phyloP scores from a whole-genome alignment of 345 rosid species.

The Schrenkiella parvula region DNA sequence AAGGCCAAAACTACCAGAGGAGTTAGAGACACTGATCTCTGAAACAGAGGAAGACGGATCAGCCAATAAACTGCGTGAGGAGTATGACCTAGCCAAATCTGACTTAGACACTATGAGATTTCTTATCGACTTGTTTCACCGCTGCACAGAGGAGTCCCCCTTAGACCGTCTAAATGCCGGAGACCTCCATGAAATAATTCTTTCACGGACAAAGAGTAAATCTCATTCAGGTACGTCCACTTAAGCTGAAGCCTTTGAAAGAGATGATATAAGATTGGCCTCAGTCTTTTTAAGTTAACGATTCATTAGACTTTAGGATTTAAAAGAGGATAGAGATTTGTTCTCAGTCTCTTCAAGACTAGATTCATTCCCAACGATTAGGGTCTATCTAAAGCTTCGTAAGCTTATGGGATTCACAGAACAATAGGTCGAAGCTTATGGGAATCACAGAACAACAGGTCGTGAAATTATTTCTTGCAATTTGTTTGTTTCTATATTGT shows the following conservation, averaged over 20 bases:
- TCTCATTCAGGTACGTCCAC: constrained; percentile 7
- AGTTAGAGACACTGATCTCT: constrained; percentile 48
- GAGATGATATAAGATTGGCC: background rate
- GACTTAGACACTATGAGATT: constrained; percentile 53
- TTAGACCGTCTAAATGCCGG: constrained; percentile 58
- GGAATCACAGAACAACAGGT: constrained; percentile 20
- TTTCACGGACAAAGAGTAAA: constrained; percentile 16
- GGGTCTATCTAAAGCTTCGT: background rate
- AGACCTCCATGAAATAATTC: constrained; percentile 50
- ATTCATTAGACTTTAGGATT: constrained; percentile 1
- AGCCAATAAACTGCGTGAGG: constrained; percentile 24
- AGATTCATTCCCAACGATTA: constrained; percentile 5
- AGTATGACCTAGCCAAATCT: constrained; percentile 38
- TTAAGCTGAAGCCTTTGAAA: constrained; percentile 16
- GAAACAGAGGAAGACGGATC: constrained; percentile 32
- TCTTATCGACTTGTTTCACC: constrained; percentile 59
- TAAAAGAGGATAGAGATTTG: background rate
- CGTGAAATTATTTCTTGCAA: constrained; percentile 5
- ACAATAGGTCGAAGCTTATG: constrained; percentile 17
- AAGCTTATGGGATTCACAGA: constrained; percentile 27
- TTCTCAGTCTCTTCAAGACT: background rate
- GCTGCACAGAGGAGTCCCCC: constrained; percentile 70
- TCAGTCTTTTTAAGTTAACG: background rate
- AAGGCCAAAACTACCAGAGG: constrained; percentile 61
- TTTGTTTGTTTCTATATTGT: constrained; percentile 7